Conservation (phyloP, 2,329 filamentous ascomycete genomes). For the Scedosporium apiospermum region DNA sequence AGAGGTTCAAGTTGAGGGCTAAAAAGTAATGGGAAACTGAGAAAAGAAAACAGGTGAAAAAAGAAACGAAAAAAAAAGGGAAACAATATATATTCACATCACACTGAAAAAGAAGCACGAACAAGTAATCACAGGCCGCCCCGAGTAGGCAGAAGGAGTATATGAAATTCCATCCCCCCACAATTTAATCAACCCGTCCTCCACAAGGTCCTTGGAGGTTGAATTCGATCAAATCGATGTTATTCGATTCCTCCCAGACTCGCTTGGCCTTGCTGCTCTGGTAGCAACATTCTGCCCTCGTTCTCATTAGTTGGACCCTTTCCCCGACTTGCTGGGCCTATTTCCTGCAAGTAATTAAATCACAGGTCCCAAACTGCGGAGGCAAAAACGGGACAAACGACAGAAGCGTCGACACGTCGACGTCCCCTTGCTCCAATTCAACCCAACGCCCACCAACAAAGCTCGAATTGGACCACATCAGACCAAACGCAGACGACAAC, state of each 20-base stretch:
- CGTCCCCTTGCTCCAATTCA: neutral
- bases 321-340: neutral
- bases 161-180: too few species aligned
- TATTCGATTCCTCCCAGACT: neutral
- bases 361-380: neutral
- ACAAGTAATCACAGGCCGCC: neutral
- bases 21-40: neutral
- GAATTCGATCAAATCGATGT: neutral
- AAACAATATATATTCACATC: neutral
- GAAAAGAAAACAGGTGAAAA: neutral
- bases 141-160: too few species aligned
- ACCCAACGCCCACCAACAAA: conserved; percentile 1
- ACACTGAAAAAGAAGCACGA: neutral
- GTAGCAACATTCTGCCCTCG: neutral
- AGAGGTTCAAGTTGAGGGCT: neutral
- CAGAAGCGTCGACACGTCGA: neutral
- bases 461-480: neutral
- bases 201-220: neutral
- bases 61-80: neutral
- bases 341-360: neutral
- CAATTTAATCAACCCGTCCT: too few species aligned
- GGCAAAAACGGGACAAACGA: neutral
- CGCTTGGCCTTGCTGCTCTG: neutral
- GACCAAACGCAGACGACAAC: conserved; percentile 2
- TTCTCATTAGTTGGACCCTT: neutral